Conservation (phyloP, 495 filamentous ascomycete species). For the Tetracladium marchalianum region DNA sequence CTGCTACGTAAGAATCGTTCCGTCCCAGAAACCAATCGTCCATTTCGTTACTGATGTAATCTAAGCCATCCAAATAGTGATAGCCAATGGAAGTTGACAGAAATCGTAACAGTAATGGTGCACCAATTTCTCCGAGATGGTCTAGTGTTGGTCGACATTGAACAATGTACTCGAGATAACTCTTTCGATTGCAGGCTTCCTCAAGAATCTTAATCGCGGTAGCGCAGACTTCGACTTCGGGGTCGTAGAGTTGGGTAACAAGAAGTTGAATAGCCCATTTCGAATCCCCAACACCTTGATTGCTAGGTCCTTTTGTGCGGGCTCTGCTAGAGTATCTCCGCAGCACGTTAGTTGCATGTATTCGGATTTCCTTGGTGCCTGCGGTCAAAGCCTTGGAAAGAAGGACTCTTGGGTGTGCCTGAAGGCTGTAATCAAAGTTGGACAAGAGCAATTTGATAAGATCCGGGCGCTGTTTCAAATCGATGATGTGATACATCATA, state of each 20-base stretch:
- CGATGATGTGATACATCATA: slow-evolving; percentile 98
- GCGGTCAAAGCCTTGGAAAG: slow-evolving; percentile 87
- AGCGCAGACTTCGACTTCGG: slow-evolving; percentile 91
- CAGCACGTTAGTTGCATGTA: slow-evolving; percentile 73
- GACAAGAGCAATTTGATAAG: slow-evolving; percentile 76
- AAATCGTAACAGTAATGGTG: slow-evolving; percentile 85
- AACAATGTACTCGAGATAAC: slow-evolving; percentile 88
- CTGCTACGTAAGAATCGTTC: slow-evolving; percentile 85
- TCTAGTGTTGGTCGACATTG: slow-evolving; percentile 93
- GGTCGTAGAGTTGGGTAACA: slow-evolving; percentile 96
- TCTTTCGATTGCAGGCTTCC: slow-evolving; percentile 87
- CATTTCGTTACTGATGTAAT: slow-evolving; percentile 99
- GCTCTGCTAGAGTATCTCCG: slow-evolving; percentile 66
- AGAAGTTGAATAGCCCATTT: slow-evolving; percentile 95
- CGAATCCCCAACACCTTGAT: slow-evolving; percentile 34
- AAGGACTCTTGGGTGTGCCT: slow-evolving; percentile 82
- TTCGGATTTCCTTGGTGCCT: slow-evolving; percentile 82
- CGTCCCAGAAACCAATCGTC: slow-evolving; percentile 97
- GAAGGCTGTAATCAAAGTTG: slow-evolving; percentile 82
- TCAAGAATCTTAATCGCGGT: slow-evolving; percentile 93
- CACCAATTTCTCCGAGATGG: slow-evolving; percentile 93
- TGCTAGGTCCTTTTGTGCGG: slow-evolving; percentile 22
- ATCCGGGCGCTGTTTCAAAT: slow-evolving; percentile 81
- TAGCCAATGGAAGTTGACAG: slow-evolving; percentile 93
- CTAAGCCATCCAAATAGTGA: slow-evolving; percentile 90